Conservation (phyloP, 176 grass and related monocot genomes). For the Calamus simplicifolius region DNA sequence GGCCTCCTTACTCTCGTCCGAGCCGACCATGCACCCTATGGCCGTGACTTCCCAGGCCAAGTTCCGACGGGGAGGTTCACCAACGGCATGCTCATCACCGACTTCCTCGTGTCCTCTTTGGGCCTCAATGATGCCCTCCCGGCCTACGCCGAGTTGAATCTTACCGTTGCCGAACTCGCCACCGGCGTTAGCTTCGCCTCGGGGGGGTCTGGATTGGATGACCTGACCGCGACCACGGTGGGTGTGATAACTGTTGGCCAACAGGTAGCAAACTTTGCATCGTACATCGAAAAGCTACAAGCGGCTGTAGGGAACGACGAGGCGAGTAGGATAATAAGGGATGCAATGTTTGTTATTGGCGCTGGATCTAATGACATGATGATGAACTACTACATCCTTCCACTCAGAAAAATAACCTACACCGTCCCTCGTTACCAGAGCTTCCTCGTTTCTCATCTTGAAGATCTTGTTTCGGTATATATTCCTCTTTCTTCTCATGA, state of each 20-base stretch:
- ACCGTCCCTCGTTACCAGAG: slow-evolving; percentile 30
- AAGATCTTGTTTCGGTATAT: slow-evolving; percentile 40
- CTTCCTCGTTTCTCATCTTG: slow-evolving; percentile 32
- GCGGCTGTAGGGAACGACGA: slow-evolving; percentile 6
- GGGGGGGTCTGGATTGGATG: slow-evolving; percentile 59
- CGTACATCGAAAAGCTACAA: slow-evolving; percentile 24
- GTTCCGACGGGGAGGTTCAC: slow-evolving; percentile 47
- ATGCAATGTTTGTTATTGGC: slow-evolving; percentile 36
- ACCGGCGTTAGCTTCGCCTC: slow-evolving; percentile 73
- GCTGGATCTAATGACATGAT: slow-evolving; percentile 55
- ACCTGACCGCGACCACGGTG: slow-evolving; percentile 23
- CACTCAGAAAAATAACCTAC: not conserved
- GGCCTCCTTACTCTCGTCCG: slow-evolving; percentile 22
- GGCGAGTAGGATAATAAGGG: slow-evolving; percentile 28
- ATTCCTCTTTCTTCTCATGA: no score
- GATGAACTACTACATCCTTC: slow-evolving; percentile 35
- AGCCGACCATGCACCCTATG: slow-evolving; percentile 55
- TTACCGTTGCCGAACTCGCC: slow-evolving; percentile 21
- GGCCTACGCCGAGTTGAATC: slow-evolving; percentile 12
- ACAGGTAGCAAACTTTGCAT: slow-evolving; percentile 39
- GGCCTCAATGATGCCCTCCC: slow-evolving; percentile 48
- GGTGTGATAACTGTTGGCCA: slow-evolving; percentile 28
- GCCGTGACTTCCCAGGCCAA: slow-evolving; percentile 38
- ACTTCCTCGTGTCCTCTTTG: slow-evolving; percentile 51
- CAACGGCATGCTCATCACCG: slow-evolving; percentile 53